phyloP scores from a whole-genome alignment of 1,139 yeast species.

The Magnusiomyces starmeri region DNA sequence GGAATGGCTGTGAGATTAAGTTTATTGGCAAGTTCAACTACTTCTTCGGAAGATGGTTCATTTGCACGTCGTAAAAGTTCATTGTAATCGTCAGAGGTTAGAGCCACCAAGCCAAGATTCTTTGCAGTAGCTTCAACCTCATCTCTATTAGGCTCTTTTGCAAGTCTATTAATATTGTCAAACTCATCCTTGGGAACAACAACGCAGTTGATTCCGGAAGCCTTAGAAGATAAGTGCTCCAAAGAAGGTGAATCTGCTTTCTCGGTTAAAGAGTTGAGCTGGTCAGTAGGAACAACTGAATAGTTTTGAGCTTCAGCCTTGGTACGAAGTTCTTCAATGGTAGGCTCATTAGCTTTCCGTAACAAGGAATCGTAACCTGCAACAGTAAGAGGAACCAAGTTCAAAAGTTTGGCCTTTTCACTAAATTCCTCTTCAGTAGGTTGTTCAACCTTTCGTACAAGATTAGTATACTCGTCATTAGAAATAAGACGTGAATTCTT shows the following conservation, averaged over 20 bases:
- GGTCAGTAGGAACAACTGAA: slow-evolving; percentile 28
- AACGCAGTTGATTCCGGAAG: slow-evolving; percentile 26
- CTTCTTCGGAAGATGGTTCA: slow-evolving; percentile 13
- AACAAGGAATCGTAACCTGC: slow-evolving; percentile 18
- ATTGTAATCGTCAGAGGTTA: slow-evolving; percentile 22
- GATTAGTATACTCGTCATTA: slow-evolving; percentile 12
- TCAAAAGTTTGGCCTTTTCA: slow-evolving; percentile 32
- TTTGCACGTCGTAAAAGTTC: slow-evolving; percentile 13
- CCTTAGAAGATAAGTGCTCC: slow-evolving; percentile 16
- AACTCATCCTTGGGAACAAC: slow-evolving; percentile 25
- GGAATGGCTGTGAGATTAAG: slow-evolving; percentile 29
- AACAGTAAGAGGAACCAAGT: slow-evolving; percentile 25
- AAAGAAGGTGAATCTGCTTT: slow-evolving; percentile 15
- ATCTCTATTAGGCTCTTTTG: slow-evolving; percentile 15
- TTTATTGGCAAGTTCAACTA: slow-evolving; percentile 17
- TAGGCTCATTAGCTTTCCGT: slow-evolving; percentile 11
- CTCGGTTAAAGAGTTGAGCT: slow-evolving; percentile 23
- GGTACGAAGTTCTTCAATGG: slow-evolving; percentile 25
- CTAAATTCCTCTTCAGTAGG: slow-evolving; percentile 24
- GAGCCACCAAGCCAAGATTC: slow-evolving; percentile 3
- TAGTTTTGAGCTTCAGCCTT: slow-evolving; percentile 29
- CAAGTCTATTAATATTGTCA: slow-evolving; percentile 16
- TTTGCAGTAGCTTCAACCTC: slow-evolving; percentile 17
- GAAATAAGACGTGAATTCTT: slow-evolving; percentile 22
- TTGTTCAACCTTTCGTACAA: slow-evolving; percentile 8